These are phyloP conservation scores for Citeromyces nyonsensis DNA, from an alignment of 805 yeast species.

Conservation along the genomic window DNA sequence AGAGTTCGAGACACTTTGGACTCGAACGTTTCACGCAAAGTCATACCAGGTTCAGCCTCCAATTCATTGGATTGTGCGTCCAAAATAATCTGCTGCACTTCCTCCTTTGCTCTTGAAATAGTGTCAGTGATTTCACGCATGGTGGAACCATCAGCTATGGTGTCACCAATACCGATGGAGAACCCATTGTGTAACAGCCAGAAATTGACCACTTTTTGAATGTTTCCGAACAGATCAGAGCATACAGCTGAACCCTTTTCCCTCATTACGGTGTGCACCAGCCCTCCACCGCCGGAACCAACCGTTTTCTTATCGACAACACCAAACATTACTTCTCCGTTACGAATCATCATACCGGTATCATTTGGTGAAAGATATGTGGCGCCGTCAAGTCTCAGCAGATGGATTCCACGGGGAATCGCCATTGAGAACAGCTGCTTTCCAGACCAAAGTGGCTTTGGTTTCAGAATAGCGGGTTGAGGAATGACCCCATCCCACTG, in stretches of 20 bases:
- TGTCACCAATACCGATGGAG: conserved; percentile 99
- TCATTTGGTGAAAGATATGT: conserved; percentile 76
- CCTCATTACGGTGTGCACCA: conserved; percentile 92
- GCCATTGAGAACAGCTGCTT: conserved; percentile 87
- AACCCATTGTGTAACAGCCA: conserved; percentile 96
- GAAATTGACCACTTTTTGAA: conserved; percentile 90
- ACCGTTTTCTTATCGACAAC: conserved; percentile 97
- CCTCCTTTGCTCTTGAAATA: conserved; percentile 80
- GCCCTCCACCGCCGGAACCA: conserved; percentile 97
- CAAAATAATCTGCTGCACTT: conserved; percentile 84
- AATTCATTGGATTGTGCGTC: conserved; percentile 84
- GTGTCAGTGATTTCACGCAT: conserved; percentile 90
- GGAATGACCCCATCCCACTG: conserved; percentile 98
- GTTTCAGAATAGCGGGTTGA: conserved; percentile 85
- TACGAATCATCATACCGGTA: conserved; percentile 87
- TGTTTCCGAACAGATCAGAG: conserved; percentile 79
- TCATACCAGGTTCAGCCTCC: conserved; percentile 99
- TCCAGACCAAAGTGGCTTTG: conserved; percentile 96
- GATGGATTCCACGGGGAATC: conserved; percentile 89
- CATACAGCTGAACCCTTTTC: conserved; percentile 91
- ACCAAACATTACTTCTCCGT: conserved; percentile 96
- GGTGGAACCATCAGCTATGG: conserved; percentile 94
- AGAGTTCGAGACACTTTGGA: conserved; percentile 90
- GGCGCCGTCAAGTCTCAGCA: conserved; percentile 88
- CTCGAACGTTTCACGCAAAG: conserved; percentile 94